These are phyloP conservation scores for Penicillium verrucosum DNA, from an alignment of 2,329 filamentous ascomycete species.

Conservation along the genomic window DNA sequence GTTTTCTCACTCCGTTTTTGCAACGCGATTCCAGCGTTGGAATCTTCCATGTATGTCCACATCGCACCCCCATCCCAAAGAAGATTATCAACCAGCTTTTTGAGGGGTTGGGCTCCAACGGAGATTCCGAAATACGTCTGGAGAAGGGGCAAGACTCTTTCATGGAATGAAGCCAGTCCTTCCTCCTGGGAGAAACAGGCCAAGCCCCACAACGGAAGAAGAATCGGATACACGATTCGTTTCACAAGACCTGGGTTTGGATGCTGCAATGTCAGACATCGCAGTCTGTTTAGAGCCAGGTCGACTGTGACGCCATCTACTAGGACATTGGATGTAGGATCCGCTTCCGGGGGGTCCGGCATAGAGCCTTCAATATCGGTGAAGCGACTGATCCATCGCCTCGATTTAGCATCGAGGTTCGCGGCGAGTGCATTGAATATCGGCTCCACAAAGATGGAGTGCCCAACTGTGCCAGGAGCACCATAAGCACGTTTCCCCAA, in stretches of 20 bases:
- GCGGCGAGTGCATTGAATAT: constrained; percentile 39
- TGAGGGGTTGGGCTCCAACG: constrained; percentile 33
- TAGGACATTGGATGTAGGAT: constrained; percentile 14
- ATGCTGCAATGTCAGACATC: constrained; percentile 38
- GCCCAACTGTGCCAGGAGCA: constrained; percentile 39
- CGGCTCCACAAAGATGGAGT: constrained; percentile 43
- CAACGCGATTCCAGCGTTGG: constrained; percentile 26
- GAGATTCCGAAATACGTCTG: constrained; percentile 44
- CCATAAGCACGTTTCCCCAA: constrained; percentile 41
- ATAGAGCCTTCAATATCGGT: constrained; percentile 15
- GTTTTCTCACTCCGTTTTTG: constrained; percentile 21
- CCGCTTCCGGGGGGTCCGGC: neutral
- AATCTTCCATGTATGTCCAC: constrained; percentile 35
- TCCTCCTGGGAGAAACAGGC: constrained; percentile 37
- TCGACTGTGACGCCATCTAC: constrained; percentile 28
- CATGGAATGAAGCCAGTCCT: constrained; percentile 24
- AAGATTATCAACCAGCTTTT: constrained; percentile 41
- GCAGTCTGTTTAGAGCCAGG: constrained; percentile 36
- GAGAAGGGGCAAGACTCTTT: constrained; percentile 32
- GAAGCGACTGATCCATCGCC: constrained; percentile 29
- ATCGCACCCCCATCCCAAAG: constrained; percentile 40
- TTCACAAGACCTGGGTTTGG: constrained; percentile 45
- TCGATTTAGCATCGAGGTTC: constrained; percentile 25
- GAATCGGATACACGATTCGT: constrained; percentile 38
- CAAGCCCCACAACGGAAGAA: constrained; percentile 44